A percentile compares a stretch with the other conserved stretches of the same genome.
Evolutionary conservation across 768 basidiomycete genomes (phyloP).

Genomic region (Pisolithus marmoratus): DNA sequence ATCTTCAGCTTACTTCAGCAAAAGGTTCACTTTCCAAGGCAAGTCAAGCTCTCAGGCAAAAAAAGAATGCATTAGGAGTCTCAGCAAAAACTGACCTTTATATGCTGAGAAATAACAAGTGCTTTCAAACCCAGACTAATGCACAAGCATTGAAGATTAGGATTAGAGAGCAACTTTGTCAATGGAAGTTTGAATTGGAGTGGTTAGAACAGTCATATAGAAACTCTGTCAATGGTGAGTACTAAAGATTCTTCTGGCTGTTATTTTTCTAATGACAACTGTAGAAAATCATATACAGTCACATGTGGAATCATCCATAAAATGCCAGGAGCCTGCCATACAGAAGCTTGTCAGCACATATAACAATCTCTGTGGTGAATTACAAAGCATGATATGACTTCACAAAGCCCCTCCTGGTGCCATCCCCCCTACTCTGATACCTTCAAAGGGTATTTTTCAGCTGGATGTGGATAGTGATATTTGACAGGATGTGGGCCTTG

Average conservation of each 20-base stretch:
- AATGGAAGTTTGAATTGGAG: conserved; percentile 16
- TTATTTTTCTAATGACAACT: background rate
- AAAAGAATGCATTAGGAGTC: background rate
- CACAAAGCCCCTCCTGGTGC: conserved; percentile 20
- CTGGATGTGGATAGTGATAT: conserved; percentile 32
- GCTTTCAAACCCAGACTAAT: conserved; percentile 13
- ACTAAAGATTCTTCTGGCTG: background rate
- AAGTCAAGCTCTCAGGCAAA: background rate
- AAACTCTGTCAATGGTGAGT: conserved; percentile 14
- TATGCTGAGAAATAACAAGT: conserved; percentile 3
- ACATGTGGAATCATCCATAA: conserved; percentile 23
- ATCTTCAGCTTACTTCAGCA: conserved; percentile 2
- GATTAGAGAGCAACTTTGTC: conserved; percentile 10
- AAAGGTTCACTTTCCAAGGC: background rate
- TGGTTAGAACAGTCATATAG: conserved; percentile 9
- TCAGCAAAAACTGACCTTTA: conserved; percentile 2
- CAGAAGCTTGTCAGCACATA: conserved; percentile 17
- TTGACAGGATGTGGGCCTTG: conserved; percentile 30
- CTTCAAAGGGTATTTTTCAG: conserved; percentile 17
- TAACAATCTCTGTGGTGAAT: conserved; percentile 21
- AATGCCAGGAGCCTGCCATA: conserved; percentile 24
- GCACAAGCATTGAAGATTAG: conserved; percentile 13
- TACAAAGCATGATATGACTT: conserved; percentile 13
- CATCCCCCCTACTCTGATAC: conserved; percentile 19
- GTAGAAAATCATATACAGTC: conserved; percentile 20